Percentiles rank a stretch among this genome's conserved stretches.
Conservation (phyloP, 768 basidiomycete species). For the Rhodotorula babjevae region DNA sequence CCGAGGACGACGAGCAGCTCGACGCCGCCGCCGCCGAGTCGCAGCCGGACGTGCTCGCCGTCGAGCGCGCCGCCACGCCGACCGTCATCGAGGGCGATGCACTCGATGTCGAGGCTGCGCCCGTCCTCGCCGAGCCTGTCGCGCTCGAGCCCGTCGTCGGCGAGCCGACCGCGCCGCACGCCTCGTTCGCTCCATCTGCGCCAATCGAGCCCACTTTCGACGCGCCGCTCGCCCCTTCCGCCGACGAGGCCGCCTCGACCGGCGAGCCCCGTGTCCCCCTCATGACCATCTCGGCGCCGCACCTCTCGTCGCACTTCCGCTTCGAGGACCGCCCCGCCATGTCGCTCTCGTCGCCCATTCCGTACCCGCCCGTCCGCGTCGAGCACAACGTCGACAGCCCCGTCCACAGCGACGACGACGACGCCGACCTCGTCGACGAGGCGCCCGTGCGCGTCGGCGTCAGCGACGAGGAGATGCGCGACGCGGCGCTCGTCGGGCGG, state of each 20-base stretch:
- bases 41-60: too few relatives aligned
- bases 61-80: too few relatives aligned
- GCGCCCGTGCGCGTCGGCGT: background rate
- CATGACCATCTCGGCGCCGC: background rate
- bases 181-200: background rate
- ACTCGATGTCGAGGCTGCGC: background rate
- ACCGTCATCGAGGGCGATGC: background rate
- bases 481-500: background rate
- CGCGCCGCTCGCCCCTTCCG: background rate
- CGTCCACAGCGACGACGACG: background rate
- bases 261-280: background rate
- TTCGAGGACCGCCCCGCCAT: background rate
- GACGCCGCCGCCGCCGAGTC: too few relatives aligned
- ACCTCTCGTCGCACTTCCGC: background rate
- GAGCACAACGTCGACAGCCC: constrained; percentile 2
- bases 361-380: background rate
- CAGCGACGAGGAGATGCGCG: background rate
- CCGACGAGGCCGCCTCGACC: background rate
- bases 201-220: background rate
- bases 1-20: too few relatives aligned
- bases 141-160: background rate
- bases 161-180: too few relatives aligned
- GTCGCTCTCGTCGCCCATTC: background rate
- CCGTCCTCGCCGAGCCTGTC: background rate
- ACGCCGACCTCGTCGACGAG: background rate